These are phyloP conservation scores for Meyerozyma guilliermondii DNA, from an alignment of 1,139 yeast genomes.

Conservation along the genomic window DNA sequence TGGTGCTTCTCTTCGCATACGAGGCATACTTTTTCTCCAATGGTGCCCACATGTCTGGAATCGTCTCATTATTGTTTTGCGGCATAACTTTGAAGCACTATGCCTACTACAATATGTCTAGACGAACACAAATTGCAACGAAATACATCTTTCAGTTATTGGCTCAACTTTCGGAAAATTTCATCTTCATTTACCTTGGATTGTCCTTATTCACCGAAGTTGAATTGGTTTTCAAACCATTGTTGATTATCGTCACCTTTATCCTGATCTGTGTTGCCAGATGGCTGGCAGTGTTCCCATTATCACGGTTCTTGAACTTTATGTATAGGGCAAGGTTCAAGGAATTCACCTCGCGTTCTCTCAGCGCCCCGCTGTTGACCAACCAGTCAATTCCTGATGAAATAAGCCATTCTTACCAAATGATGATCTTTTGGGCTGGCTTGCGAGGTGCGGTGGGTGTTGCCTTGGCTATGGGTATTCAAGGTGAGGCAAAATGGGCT, in stretches of 20 bases:
- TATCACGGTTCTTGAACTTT: slow-evolving; percentile 81
- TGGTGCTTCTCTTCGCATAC: slow-evolving; percentile 86
- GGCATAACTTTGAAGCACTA: slow-evolving; percentile 96
- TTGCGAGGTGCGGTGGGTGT: slow-evolving; percentile 99
- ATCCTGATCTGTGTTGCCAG: slow-evolving; percentile 90
- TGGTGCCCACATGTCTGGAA: slow-evolving; percentile 99
- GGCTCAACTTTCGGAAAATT: slow-evolving; percentile 94
- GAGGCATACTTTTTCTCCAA: slow-evolving; percentile 96
- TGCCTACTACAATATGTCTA: slow-evolving; percentile 95
- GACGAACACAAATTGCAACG: slow-evolving; percentile 94
- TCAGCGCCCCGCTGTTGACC: slow-evolving; percentile 36
- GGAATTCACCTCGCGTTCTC: slow-evolving; percentile 27
- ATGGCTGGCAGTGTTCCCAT: slow-evolving; percentile 96
- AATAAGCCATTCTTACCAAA: slow-evolving; percentile 91
- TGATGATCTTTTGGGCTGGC: slow-evolving; percentile 99
- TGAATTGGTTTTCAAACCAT: slow-evolving; percentile 89
- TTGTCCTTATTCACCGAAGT: slow-evolving; percentile 93
- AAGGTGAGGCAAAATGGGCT: slow-evolving; percentile 89
- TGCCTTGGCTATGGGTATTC: slow-evolving; percentile 95
- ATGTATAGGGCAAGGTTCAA: slow-evolving; percentile 55
- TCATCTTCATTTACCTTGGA: slow-evolving; percentile 93
- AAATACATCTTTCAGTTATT: slow-evolving; percentile 89
- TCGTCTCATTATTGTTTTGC: slow-evolving; percentile 89
- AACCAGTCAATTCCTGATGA: slow-evolving; percentile 65
- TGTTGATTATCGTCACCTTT: slow-evolving; percentile 84